A percentile compares a stretch with the other conserved stretches of the same genome.
These are phyloP conservation scores for Oryza nivara DNA, from an alignment of 176 grass and related monocot species.

Conservation along the genomic window DNA sequence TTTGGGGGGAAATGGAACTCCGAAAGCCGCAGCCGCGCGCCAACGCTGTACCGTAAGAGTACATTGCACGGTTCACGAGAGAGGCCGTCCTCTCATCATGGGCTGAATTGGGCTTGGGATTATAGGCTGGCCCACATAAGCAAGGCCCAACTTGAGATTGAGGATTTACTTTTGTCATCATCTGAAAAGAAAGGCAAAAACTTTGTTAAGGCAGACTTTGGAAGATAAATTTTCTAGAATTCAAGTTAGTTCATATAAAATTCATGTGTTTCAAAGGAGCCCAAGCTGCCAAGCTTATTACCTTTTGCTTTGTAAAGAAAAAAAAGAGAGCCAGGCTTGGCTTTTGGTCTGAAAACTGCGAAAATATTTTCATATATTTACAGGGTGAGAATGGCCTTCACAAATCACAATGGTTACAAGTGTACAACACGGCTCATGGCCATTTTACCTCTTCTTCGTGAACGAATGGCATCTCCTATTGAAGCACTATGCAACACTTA, in stretches of 20 bases:
- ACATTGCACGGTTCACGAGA: background rate
- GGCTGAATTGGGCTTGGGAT: background rate
- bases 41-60: background rate
- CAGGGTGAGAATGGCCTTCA: background rate
- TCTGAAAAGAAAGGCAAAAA: background rate
- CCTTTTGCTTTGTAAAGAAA: background rate
- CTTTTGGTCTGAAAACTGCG: background rate
- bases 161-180: background rate
- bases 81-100: background rate
- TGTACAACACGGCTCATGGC: background rate
- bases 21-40: constrained; percentile 22
- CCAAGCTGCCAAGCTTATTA: background rate
- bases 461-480: constrained; percentile 20
- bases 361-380: background rate
- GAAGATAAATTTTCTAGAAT: too few relatives aligned
- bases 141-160: background rate
- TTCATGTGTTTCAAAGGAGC: too few relatives aligned
- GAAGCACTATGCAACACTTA: background rate
- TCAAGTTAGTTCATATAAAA: too few relatives aligned
- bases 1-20: constrained; percentile 33
- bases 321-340: background rate
- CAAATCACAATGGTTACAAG: background rate
- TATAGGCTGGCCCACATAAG: too few relatives aligned
- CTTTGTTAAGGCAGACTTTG: too few relatives aligned
- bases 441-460: constrained; percentile 11